Evolutionary conservation across 129 eudicot species (phyloP), one percentile per base, ranked within the genome.

Genomic region (Scalesia atractyloides): DNA sequence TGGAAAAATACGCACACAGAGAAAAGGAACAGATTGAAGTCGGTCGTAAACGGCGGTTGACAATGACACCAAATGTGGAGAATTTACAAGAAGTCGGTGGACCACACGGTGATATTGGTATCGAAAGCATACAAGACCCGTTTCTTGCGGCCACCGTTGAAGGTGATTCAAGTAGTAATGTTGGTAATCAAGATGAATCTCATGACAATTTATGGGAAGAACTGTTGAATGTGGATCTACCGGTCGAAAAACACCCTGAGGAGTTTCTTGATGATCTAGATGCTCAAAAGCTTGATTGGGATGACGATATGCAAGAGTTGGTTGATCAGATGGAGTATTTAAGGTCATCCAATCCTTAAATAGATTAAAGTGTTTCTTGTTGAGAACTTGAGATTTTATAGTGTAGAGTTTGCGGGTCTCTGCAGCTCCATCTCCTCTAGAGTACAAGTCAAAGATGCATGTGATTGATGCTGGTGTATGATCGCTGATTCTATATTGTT

Each of bases 21-120:
- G 86, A 76, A 22, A 64, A 72, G 20, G 79, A 66, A 39, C 78
- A 68, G 3, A 75, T 93, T 22, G 95, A 86, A 70, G 66, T 82
- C 36, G 87, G 92, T n/a, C 85, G 87, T 16, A 93, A 93, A 82
- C 80, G 98, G 64, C 81, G 98, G 57, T 76, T 93, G 41, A 87
- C 87, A 3, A 72, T 86, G 89, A 81, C 86, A 51, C 89, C 89
- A 2, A 86, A 87, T 69, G 68, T 20, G 7, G 96, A 92, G 59
- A 76, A 46, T 57, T 26, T 86, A 47, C 79, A 75, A 53, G 89
- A 70, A 26, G 79, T 37, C 9, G 51, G 26, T 78, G 62, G 62
- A 56, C 34, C n/a, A 5, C 11, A 20, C 76, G 54, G 77, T 64
- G 75, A 56, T 54, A 43, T 60, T 6, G 75, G 66, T 49, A 43